Evolutionary conservation across 2,329 filamentous ascomycete genomes (phyloP).

Genomic region (Nectriaceae sp.): DNA sequence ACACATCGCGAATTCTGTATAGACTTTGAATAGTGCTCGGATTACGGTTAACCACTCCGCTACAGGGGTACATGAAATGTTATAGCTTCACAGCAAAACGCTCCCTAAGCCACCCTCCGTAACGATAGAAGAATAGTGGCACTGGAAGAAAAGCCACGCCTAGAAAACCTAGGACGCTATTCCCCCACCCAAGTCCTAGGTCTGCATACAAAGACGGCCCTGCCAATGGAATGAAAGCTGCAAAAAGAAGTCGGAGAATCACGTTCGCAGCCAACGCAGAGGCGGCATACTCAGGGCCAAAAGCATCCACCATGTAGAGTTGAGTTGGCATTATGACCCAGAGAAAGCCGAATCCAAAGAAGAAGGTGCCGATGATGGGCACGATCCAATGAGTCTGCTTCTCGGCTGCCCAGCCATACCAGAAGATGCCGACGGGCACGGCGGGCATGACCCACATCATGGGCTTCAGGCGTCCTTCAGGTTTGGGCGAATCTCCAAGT

Average conservation of each 20-base stretch:
- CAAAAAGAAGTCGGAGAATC: slow-evolving; percentile 53
- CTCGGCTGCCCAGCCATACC: slow-evolving; percentile 61
- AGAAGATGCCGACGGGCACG: slow-evolving; percentile 54
- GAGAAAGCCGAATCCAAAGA: slow-evolving; percentile 47
- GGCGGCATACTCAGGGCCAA: slow-evolving; percentile 17
- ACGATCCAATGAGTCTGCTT: slow-evolving; percentile 56
- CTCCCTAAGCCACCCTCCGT: slow-evolving; percentile 2
- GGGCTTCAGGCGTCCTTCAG: slow-evolving; percentile 52
- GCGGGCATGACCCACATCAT: slow-evolving; percentile 56
- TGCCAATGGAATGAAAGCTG: slow-evolving; percentile 59
- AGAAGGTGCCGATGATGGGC: slow-evolving; percentile 55
- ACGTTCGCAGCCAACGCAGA: slow-evolving; percentile 20
- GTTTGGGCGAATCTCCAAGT: slow-evolving; percentile 12
- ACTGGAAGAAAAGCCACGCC: slow-evolving; percentile 36
- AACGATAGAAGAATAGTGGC: slow-evolving; percentile 16
- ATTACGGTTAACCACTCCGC: too few relatives aligned
- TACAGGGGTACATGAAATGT: too few relatives aligned
- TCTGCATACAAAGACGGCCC: slow-evolving; percentile 40
- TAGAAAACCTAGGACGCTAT: slow-evolving; percentile 37
- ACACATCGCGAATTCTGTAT: too few relatives aligned
- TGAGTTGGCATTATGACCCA: slow-evolving; percentile 36
- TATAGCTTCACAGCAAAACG: background rate
- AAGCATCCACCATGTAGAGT: slow-evolving; percentile 26
- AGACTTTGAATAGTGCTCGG: too few relatives aligned
- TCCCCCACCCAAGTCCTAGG: slow-evolving; percentile 47